Conservation (phyloP, 148 eudicot genomes). For the Vaccinium macrocarpon region DNA sequence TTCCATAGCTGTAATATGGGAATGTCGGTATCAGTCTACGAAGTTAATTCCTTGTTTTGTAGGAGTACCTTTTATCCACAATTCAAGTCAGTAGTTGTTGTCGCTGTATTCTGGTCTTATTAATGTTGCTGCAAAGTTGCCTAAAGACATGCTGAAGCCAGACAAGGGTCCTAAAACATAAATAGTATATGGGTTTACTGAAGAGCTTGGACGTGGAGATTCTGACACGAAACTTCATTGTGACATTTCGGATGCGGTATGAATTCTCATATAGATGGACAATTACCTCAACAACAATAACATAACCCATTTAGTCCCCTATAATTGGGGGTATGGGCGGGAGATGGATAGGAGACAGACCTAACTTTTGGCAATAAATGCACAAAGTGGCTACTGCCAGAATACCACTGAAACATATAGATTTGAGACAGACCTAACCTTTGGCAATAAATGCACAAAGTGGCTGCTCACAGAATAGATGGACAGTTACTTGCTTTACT, state of each 20-base stretch:
- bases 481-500: background rate
- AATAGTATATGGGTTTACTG: conserved; percentile 61
- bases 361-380: no score
- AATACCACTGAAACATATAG: no score
- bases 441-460: no score
- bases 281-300: no score
- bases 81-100: background rate
- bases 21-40: background rate
- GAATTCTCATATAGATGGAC: background rate
- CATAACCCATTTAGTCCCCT: no score
- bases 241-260: conserved; percentile 72
- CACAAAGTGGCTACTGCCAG: no score
- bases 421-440: no score
- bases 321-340: no score
- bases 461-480: no score
- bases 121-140: conserved; percentile 52
- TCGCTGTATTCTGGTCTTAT: conserved; percentile 30
- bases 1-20: background rate
- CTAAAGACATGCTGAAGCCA: conserved; percentile 37
- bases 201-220: conserved; percentile 77
- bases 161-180: conserved; percentile 70
- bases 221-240: conserved; percentile 69
- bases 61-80: background rate
- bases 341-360: no score
- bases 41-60: background rate